phyloP scores from a whole-genome alignment of 495 filamentous ascomycete species.

The Penicillium flavigenum region DNA sequence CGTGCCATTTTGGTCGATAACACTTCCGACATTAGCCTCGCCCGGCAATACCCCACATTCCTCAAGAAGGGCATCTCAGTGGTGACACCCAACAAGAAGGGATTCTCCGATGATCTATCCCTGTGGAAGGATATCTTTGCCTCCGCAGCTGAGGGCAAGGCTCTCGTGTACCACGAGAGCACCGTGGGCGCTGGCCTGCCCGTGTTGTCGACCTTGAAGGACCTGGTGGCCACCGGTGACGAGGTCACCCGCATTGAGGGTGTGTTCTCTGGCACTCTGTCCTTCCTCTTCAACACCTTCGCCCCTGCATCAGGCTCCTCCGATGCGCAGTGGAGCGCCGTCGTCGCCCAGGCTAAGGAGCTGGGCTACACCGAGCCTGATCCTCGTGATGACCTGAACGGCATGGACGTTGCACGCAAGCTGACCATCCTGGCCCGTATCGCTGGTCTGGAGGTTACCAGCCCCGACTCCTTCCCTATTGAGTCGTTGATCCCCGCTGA shows the following conservation, averaged over 20 bases:
- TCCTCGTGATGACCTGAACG: conserved; percentile 93
- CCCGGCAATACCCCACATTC: conserved; percentile 73
- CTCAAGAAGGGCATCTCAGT: conserved; percentile 78
- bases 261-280: conserved; percentile 94
- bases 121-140: conserved; percentile 82
- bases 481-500: conserved; percentile 85
- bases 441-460: conserved; percentile 71
- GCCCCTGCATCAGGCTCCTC: conserved; percentile 65
- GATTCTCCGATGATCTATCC: conserved; percentile 72
- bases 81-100: conserved; percentile 98
- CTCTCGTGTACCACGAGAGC: conserved; percentile 87
- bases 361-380: conserved; percentile 98
- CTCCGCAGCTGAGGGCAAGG: conserved; percentile 58
- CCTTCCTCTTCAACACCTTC: conserved; percentile 95
- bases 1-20: conserved; percentile 86
- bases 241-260: conserved; percentile 86
- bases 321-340: conserved; percentile 73
- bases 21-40: conserved; percentile 80
- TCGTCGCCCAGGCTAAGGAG: conserved; percentile 86
- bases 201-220: conserved; percentile 84
- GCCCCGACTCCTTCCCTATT: conserved; percentile 82
- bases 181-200: conserved; percentile 91
- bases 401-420: conserved; percentile 94
- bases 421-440: conserved; percentile 88
- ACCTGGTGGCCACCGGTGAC: conserved; percentile 87